Percentiles rank a stretch among this genome's conserved stretches.
These are phyloP conservation scores for Tulasnella sp. DNA, from an alignment of 768 basidiomycete genomes.

Conservation along the genomic window DNA sequence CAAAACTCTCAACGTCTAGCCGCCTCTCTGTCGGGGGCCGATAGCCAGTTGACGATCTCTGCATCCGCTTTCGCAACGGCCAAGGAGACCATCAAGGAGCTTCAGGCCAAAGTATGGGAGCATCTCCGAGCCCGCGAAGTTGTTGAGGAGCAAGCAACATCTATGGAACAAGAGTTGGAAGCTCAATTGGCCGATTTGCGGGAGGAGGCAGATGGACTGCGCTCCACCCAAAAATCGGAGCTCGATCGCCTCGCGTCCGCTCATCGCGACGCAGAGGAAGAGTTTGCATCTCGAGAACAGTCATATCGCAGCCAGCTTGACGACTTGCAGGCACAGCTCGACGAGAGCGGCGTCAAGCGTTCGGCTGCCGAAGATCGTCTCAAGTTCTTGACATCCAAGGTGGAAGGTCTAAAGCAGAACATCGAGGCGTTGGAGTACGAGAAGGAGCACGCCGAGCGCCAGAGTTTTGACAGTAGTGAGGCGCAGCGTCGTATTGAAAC, in stretches of 20 bases:
- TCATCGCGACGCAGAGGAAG: not conserved
- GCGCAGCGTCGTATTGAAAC: not conserved
- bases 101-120: not conserved
- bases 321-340: not conserved
- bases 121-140: not conserved
- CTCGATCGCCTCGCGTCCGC: not conserved
- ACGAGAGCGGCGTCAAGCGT: not conserved
- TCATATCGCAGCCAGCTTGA: not conserved
- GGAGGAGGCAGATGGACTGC: not conserved
- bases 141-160: not conserved
- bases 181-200: not conserved
- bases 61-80: not conserved
- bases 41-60: not conserved
- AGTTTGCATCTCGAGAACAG: not conserved
- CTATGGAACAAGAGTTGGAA: not conserved
- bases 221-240: not conserved
- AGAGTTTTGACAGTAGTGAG: not conserved
- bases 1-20: not conserved
- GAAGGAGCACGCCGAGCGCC: not conserved
- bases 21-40: not conserved
- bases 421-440: slow-evolving; percentile 6
- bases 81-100: not conserved
- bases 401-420: not conserved
- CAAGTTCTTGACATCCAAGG: not conserved
- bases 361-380: not conserved